Base-by-base conservation (phyloP, 148 eudicot species). In the Rhododendron ovatum region DNA sequence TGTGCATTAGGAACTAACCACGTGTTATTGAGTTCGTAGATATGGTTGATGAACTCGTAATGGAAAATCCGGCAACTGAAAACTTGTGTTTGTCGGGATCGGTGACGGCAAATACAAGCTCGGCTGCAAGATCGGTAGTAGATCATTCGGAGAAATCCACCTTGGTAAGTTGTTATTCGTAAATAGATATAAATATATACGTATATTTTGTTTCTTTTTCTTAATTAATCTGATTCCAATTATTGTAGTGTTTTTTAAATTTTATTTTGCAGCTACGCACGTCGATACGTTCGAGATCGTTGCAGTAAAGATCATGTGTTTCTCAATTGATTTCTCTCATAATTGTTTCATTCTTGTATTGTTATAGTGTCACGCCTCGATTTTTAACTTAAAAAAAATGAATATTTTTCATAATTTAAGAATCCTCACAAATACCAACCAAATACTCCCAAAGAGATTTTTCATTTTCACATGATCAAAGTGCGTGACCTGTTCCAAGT, bases 91-190 rank as follows among this genome's bases (percentile, higher is more conserved):
- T 37, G 39, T 4, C 39, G 39, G 98, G 92, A 89, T 96, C 79
- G 92, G 95, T 41, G 98, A 94, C 13, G 96, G 95, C 24, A 96
- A 94, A 91, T 96, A 90, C 81, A 96, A 96, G 92, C 98, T 96
- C 77, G 99, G 96, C 50, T 94, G 99, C 6, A 96, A 96, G 94
- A 96, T 94, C 90, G 99, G 99, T 3, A 95, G 99, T 78, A 98
- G 97, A 88, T 96, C 97, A 11, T 96, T 96, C 78, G 98, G 99
- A 30, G 96, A 94, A 89, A 96, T 95, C 82, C 94, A 86, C 84
- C 92, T 96, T 12, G 99, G 98, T 94, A 28, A 80, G 90, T 74
- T 45, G 24, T 6, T 37, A 37, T 37, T 3, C 39, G 39, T 37
- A 37, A 37, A 37, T 37, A 37, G 39, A 37, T 26, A 22, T 63